phyloP scores from a whole-genome alignment of 352 stramenopile species.

The Pythium volutum region DNA sequence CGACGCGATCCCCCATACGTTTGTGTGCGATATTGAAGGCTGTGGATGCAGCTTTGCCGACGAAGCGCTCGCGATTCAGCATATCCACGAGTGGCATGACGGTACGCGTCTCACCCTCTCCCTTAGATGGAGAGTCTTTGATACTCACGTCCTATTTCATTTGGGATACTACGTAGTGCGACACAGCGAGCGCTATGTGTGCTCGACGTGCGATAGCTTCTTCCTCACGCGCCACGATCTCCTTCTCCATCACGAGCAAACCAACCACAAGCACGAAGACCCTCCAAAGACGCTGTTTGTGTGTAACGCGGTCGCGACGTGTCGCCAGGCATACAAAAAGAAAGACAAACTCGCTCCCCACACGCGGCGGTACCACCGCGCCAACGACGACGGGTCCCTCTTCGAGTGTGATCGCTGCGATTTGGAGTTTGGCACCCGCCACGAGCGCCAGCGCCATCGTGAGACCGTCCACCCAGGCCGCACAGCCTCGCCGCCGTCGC shows the following conservation, averaged over 20 bases:
- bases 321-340: slow-evolving; percentile 21
- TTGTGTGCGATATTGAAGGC: slow-evolving; percentile 25
- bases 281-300: slow-evolving; percentile 5
- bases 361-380: slow-evolving; percentile 18
- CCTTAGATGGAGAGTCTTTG: too few species aligned
- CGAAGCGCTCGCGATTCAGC: slow-evolving; percentile 19
- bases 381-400: neutral
- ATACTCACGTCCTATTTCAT: neutral
- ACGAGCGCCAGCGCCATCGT: slow-evolving; percentile 32
- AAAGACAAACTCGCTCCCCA: slow-evolving; percentile 30
- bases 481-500: slow-evolving; percentile 17
- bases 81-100: slow-evolving; percentile 19
- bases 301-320: slow-evolving; percentile 13
- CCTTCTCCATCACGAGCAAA: neutral
- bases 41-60: slow-evolving; percentile 15
- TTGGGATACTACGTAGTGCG: slow-evolving; percentile 3
- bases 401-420: slow-evolving; percentile 26
- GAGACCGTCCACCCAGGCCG: slow-evolving; percentile 11
- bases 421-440: slow-evolving; percentile 19
- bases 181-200: slow-evolving; percentile 6
- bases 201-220: slow-evolving; percentile 6
- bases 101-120: too few species aligned
- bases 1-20: neutral
- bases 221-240: slow-evolving; percentile 19
- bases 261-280: neutral